A percentile compares a stretch with the other conserved stretches of the same genome.
phyloP scores from a whole-genome alignment of 768 basidiomycete species.

The Leccinum longicurvipes region DNA sequence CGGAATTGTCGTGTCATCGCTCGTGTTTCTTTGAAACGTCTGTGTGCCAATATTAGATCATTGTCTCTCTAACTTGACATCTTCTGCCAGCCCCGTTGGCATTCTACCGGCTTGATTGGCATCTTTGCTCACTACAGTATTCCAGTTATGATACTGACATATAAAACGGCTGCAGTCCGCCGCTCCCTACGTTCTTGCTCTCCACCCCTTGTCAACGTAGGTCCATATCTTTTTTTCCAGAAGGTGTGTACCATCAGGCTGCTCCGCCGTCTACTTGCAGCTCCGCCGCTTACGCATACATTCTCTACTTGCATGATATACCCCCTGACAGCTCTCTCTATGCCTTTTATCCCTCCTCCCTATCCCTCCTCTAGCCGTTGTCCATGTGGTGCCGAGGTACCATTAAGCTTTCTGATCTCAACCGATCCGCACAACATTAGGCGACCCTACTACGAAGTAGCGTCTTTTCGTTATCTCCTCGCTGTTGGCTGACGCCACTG shows the following conservation, averaged over 20 bases:
- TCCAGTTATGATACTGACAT: background rate
- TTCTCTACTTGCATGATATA: background rate
- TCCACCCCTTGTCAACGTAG: background rate
- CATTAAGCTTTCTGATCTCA: background rate
- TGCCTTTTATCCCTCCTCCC: background rate
- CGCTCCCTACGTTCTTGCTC: background rate
- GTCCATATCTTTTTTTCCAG: background rate
- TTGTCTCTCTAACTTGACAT: too few relatives aligned
- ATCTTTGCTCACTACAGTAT: background rate
- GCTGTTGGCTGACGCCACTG: background rate
- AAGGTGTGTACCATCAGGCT: background rate
- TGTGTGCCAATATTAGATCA: too few relatives aligned
- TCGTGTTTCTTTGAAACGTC: too few relatives aligned
- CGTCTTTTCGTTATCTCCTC: background rate
- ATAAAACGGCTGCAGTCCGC: background rate
- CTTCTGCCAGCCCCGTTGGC: too few relatives aligned
- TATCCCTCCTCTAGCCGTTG: background rate
- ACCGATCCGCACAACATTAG: background rate
- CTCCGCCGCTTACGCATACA: background rate
- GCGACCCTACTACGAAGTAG: background rate
- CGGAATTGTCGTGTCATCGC: too few relatives aligned
- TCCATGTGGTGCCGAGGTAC: background rate
- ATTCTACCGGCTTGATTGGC: background rate
- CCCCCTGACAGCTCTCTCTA: background rate
- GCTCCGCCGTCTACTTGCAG: background rate